phyloP scores from a whole-genome alignment of 2,329 filamentous ascomycete genomes.

The Aspergillus ochraceus region DNA sequence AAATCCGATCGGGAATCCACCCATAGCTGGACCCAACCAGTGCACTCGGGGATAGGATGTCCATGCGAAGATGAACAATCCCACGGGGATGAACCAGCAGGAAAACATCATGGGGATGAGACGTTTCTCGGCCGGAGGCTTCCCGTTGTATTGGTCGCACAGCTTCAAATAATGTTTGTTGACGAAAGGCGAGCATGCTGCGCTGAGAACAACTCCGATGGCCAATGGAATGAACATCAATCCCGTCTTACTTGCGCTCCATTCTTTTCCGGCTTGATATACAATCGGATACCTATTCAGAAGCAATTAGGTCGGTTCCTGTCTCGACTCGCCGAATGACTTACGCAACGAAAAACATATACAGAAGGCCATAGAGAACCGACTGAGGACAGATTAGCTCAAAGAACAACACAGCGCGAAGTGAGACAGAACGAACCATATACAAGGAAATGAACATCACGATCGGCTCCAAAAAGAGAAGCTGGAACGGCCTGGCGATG shows the following conservation, averaged over 20 bases:
- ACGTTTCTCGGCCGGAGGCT: conserved; percentile 24
- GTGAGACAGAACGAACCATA: not conserved
- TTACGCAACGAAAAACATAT: conserved; percentile 9
- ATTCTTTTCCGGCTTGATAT: conserved; percentile 2
- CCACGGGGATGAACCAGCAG: conserved; percentile 50
- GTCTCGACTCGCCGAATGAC: not conserved
- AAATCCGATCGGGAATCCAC: conserved; percentile 31
- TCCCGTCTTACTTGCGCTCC: not conserved
- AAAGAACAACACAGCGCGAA: not conserved
- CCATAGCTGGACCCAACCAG: conserved; percentile 30
- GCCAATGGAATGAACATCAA: not conserved
- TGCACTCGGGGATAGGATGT: conserved; percentile 44
- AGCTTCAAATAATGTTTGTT: not conserved
- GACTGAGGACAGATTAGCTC: not conserved
- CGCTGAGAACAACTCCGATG: not conserved
- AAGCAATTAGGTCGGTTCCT: not conserved
- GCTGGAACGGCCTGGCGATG: conserved; percentile 5
- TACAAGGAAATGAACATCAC: conserved; percentile 16
- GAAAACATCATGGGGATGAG: conserved; percentile 48
- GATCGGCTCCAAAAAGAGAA: conserved; percentile 15
- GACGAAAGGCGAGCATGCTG: not conserved
- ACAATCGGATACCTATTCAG: conserved; percentile 3
- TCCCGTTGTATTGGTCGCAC: not conserved
- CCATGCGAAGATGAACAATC: conserved; percentile 59
- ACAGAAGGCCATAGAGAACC: conserved; percentile 8